Base-by-base conservation (phyloP, 345 rosid genomes). In the Iberis pinnata region DNA sequence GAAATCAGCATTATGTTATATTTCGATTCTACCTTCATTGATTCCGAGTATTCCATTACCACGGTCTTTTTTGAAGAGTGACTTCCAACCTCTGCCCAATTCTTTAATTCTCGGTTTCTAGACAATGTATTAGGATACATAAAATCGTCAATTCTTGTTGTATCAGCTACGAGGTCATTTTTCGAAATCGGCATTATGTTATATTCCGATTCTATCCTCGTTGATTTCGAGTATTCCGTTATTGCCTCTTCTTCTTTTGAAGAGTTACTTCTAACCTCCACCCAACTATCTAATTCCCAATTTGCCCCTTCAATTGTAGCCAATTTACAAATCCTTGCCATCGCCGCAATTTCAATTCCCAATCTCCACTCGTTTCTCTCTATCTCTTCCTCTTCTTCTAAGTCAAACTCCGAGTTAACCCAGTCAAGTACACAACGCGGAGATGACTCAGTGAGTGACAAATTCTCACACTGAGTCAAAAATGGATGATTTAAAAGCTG, bases 351-450 rank as follows among this genome's bases (percentile, higher is more conserved):
- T 46, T 54, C 39, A 6, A 12, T 12, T 0, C 16, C 18, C 4
- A 49, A 37, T 40, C 31, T 63, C 20, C 9, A 20, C 9, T 27
- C 70, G 18, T 22, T 56, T 0, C 53, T 68, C 8, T 18, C 70
- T 25, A 14, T 72, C 41, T 47, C 57, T 25, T 50, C 64, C 41
- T 47, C 57, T 18, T 50, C 58, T 29, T 29, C 33, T 29, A 29
- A 7, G 9, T 46, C 68, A 42, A 75, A 75, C 9, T 49, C 43
- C 19, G 37, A 9, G 37, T 35, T 59, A 20, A 47, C 68, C 73
- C 79, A 76, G 73, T 79, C 80, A 9, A 83, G 81, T 12, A 83
- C 86, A 70, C 86, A 75, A 43, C 89, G 92, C 10, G 92, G 95
- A 55, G 95, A 83, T 12, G 73, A 41, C 61, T 78, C 80, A 14